A percentile compares a stretch with the other conserved stretches of the same genome.
Evolutionary conservation across 345 rosid genomes (phyloP).

Genomic region (Arabidopsis thaliana): DNA sequence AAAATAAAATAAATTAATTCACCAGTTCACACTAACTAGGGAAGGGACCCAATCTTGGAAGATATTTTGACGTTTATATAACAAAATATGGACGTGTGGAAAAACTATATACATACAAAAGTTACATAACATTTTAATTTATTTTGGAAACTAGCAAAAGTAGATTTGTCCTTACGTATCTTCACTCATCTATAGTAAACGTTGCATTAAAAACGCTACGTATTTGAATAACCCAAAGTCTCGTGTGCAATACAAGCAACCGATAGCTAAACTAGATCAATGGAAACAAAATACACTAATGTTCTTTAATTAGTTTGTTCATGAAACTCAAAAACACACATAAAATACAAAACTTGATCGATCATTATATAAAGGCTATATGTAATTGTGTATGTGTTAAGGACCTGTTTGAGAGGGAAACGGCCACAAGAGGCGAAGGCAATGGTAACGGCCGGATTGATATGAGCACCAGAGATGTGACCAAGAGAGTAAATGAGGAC

Average conservation of each 20-base stretch:
- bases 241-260: background rate
- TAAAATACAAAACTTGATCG: background rate
- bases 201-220: background rate
- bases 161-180: no score
- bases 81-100: background rate
- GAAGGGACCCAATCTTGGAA: background rate
- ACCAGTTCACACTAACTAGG: background rate
- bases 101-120: background rate
- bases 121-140: background rate
- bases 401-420: constrained; percentile 80
- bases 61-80: background rate
- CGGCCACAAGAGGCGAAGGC: constrained; percentile 87
- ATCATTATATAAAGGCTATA: background rate
- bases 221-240: background rate
- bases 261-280: constrained; percentile 5
- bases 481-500: constrained; percentile 81
- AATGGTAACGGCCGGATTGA: constrained; percentile 91
- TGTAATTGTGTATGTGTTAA: background rate
- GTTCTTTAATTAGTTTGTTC: constrained; percentile 34
- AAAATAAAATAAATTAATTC: background rate
- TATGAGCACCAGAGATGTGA: constrained; percentile 95
- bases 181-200: background rate
- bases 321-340: constrained; percentile 27
- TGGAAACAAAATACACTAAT: background rate
- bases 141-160: background rate